phyloP scores from a whole-genome alignment of 164 flowering plant genomes.

The Kingdonia uniflora region DNA sequence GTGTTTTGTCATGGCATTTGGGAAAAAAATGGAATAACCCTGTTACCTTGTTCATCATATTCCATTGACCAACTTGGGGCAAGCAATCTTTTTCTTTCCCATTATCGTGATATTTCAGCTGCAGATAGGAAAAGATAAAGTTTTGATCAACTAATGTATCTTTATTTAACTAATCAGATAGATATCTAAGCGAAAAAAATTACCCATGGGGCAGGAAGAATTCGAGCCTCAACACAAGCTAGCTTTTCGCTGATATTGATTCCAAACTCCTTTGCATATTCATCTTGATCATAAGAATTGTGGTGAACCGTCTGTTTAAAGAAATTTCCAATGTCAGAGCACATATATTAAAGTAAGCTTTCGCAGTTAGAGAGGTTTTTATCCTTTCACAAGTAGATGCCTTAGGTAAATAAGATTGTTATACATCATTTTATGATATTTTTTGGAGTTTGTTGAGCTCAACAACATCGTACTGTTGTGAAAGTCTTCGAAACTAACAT shows the following conservation, averaged over 20 bases:
- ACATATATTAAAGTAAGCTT: too few relatives aligned
- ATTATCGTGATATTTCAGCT: slow-evolving; percentile 73
- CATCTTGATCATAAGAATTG: slow-evolving; percentile 62
- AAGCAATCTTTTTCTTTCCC: slow-evolving; percentile 78
- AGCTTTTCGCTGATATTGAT: slow-evolving; percentile 66
- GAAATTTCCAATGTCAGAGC: too few relatives aligned
- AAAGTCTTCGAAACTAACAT: too few relatives aligned
- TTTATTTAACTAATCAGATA: slow-evolving; percentile 1
- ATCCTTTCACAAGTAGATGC: too few relatives aligned
- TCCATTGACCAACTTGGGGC: slow-evolving; percentile 91
- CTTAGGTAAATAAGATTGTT: too few relatives aligned
- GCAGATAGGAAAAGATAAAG: slow-evolving; percentile 10
- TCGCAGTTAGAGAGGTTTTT: too few relatives aligned
- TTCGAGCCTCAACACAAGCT: slow-evolving; percentile 70
- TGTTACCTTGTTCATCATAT: slow-evolving; percentile 79
- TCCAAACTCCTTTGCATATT: slow-evolving; percentile 74
- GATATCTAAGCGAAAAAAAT: slow-evolving; percentile 3
- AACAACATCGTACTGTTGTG: too few relatives aligned
- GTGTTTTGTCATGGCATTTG: too few relatives aligned
- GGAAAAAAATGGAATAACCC: neutral
- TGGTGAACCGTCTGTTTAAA: slow-evolving; percentile 54
- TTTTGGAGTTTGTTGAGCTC: too few relatives aligned
- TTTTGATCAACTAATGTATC: neutral
- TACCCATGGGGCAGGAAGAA: slow-evolving; percentile 89
- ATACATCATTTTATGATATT: too few relatives aligned